Evolutionary conservation across 2,329 filamentous ascomycete species (phyloP).

Genomic region (Monosporascus ibericus): DNA sequence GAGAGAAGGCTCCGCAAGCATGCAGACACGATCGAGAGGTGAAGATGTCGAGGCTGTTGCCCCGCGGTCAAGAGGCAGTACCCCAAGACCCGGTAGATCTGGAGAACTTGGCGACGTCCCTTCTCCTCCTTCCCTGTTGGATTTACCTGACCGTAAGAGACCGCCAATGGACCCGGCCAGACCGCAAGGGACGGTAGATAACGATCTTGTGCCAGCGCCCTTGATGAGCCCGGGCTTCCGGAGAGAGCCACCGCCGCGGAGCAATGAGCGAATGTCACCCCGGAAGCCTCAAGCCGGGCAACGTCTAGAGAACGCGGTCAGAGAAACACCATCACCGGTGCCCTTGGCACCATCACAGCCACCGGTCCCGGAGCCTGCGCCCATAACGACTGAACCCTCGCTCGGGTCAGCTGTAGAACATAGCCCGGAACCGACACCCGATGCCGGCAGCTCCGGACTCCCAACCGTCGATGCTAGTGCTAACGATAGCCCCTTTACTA

Average conservation of each 20-base stretch:
- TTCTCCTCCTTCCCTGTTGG: slow-evolving; percentile 31
- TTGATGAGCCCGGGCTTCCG: slow-evolving; percentile 46
- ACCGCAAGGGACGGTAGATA: slow-evolving; percentile 40
- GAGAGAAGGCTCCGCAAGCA: background rate
- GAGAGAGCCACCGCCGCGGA: slow-evolving; percentile 46
- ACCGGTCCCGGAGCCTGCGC: slow-evolving; percentile 8
- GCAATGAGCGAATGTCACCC: slow-evolving; percentile 41
- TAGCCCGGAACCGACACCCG: background rate
- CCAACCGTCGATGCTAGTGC: slow-evolving; percentile 4
- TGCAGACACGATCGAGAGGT: too few species aligned
- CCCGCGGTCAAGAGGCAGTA: slow-evolving; percentile 41
- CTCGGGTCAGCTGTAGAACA: background rate
- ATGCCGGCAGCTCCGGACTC: slow-evolving; percentile 1
- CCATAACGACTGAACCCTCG: slow-evolving; percentile 4
- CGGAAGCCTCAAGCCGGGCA: slow-evolving; percentile 37
- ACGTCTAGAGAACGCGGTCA: slow-evolving; percentile 25
- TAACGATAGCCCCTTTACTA: slow-evolving; percentile 13
- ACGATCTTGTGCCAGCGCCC: slow-evolving; percentile 52
- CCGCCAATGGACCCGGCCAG: slow-evolving; percentile 60
- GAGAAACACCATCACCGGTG: slow-evolving; percentile 25
- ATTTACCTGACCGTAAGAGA: slow-evolving; percentile 56
- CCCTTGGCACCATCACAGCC: slow-evolving; percentile 1
- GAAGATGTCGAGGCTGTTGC: too few species aligned
- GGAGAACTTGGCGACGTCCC: slow-evolving; percentile 33
- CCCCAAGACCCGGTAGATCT: slow-evolving; percentile 31